phyloP scores from a whole-genome alignment of 2,329 filamentous ascomycete species.

The Coniochaeta pulveracea region DNA sequence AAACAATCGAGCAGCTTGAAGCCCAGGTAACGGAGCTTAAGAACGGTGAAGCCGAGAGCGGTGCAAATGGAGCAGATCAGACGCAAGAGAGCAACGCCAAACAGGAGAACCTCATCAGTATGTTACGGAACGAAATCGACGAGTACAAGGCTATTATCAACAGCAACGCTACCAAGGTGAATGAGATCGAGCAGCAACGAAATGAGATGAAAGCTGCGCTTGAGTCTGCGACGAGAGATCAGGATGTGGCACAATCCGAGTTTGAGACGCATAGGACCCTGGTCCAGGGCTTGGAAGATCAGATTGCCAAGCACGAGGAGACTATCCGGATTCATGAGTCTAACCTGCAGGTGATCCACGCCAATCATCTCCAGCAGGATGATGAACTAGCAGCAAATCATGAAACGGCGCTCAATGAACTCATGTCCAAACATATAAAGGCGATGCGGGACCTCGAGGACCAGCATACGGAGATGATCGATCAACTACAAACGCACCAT shows the following conservation, averaged over 20 bases:
- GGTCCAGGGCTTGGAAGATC: constrained; percentile 40
- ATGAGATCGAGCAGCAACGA: constrained; percentile 64
- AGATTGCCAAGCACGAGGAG: constrained; percentile 48
- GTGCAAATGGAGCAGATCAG: too few species aligned
- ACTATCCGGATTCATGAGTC: constrained; percentile 43
- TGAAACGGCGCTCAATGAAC: constrained; percentile 1
- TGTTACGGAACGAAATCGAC: constrained; percentile 64
- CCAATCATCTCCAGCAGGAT: constrained; percentile 32
- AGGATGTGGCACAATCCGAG: constrained; percentile 37
- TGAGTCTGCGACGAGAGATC: constrained; percentile 50
- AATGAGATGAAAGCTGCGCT: constrained; percentile 54
- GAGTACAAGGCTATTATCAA: constrained; percentile 68
- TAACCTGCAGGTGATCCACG: constrained; percentile 34
- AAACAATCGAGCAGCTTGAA: constrained; percentile 66
- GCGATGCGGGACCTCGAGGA: too few species aligned
- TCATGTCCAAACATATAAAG: too few species aligned
- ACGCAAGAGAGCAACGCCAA: constrained; percentile 39
- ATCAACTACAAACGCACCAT: constrained; percentile 37
- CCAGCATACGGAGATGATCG: constrained; percentile 41
- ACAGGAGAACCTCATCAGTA: constrained; percentile 48
- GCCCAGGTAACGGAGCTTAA: constrained; percentile 36
- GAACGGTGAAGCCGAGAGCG: constrained; percentile 16
- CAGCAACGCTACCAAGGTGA: constrained; percentile 56
- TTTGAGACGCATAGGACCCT: constrained; percentile 33
- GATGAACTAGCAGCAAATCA: constrained; percentile 27